phyloP scores from a whole-genome alignment of 2,329 filamentous ascomycete genomes.

The Penicillium italicum region DNA sequence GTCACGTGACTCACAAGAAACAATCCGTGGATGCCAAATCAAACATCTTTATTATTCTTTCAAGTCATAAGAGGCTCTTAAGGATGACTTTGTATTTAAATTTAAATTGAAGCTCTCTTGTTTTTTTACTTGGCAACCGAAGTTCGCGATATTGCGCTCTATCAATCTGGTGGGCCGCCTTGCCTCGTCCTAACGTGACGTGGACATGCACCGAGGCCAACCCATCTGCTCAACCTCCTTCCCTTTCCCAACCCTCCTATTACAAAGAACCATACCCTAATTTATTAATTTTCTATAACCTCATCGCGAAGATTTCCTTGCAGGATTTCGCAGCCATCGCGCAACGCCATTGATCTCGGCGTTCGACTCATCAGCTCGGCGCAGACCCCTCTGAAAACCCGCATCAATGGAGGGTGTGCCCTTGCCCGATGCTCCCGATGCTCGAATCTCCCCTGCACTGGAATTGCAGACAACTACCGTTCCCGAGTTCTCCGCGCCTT shows the following conservation, averaged over 20 bases:
- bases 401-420: constrained; percentile 33
- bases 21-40: too few species aligned
- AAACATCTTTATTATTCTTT: background rate
- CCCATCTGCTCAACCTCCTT: constrained; percentile 6
- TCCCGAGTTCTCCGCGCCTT: constrained; percentile 28
- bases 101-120: background rate
- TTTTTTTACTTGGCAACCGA: background rate
- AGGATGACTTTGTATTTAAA: background rate
- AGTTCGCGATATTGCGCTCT: constrained; percentile 5
- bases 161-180: constrained; percentile 22
- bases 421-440: constrained; percentile 19
- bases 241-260: background rate
- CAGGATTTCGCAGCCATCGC: background rate
- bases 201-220: constrained; percentile 18
- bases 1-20: constrained; percentile 3
- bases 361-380: constrained; percentile 1
- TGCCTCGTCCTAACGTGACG: constrained; percentile 17
- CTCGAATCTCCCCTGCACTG: constrained; percentile 23
- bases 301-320: background rate
- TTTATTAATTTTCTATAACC: background rate
- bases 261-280: background rate
- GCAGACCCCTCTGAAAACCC: constrained; percentile 2
- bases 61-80: background rate
- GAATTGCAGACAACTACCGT: constrained; percentile 27
- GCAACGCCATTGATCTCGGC: constrained; percentile 1